Evolutionary conservation across 306 rosid genomes (phyloP).

Genomic region (Lathyrus sativus): DNA sequence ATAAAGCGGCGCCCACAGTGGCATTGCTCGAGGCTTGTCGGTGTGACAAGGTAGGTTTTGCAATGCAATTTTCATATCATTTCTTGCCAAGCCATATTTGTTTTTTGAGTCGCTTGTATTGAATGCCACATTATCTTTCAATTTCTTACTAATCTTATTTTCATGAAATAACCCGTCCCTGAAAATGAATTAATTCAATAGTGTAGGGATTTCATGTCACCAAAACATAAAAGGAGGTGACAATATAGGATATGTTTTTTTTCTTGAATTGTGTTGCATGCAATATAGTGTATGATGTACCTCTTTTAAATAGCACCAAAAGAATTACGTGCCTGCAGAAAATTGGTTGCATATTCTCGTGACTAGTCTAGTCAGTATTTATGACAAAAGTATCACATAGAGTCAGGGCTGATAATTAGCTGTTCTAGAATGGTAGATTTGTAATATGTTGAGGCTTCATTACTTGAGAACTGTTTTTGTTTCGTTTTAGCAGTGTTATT

Average conservation of each 20-base stretch:
- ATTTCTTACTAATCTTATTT: constrained; percentile 12
- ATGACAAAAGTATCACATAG: constrained; percentile 5
- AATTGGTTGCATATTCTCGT: constrained; percentile 28
- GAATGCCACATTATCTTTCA: constrained; percentile 21
- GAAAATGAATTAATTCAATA: constrained; percentile 16
- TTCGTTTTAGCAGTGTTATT: background rate
- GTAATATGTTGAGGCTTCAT: constrained; percentile 27
- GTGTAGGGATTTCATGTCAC: constrained; percentile 3
- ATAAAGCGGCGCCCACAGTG: constrained; percentile 61
- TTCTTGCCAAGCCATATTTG: constrained; percentile 13
- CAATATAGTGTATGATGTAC: constrained; percentile 21
- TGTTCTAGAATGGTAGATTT: constrained; percentile 26
- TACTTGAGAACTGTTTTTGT: constrained; percentile 26
- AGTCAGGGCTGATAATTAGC: background rate
- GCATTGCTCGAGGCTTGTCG: constrained; percentile 78
- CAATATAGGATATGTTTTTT: background rate
- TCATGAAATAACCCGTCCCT: background rate
- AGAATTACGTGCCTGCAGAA: constrained; percentile 15
- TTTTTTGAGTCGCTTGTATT: background rate
- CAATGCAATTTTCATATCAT: constrained; percentile 24
- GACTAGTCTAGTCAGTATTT: constrained; percentile 24
- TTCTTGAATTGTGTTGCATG: background rate
- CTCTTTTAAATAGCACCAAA: constrained; percentile 10
- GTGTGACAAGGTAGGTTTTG: constrained; percentile 87
- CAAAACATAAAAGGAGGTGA: constrained; percentile 11